A percentile compares a stretch with the other conserved stretches of the same genome.
These are phyloP conservation scores for Marvania coccoides DNA, from an alignment of 139 green algal genomes.

Conservation along the genomic window DNA sequence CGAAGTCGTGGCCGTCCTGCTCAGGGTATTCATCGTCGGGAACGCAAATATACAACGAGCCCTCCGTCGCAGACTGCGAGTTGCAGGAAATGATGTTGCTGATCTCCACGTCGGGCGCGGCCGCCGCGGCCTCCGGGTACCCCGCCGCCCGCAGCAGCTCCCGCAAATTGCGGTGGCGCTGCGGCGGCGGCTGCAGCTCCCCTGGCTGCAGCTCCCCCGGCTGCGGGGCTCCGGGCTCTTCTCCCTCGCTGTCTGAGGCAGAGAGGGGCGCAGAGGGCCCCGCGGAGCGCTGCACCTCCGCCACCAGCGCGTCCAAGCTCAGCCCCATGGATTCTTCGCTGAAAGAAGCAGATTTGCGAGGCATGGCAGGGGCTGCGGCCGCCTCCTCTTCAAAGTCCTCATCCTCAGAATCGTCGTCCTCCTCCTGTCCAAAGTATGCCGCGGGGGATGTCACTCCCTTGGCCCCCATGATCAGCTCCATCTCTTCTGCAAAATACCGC, in stretches of 20 bases:
- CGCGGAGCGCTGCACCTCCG: no score
- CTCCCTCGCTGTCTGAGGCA: no score
- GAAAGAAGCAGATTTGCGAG: no score
- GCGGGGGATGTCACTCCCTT: no score
- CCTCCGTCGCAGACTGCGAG: not conserved
- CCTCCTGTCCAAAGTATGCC: no score
- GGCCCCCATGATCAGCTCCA: no score
- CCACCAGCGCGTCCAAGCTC: no score
- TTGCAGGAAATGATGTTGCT: constrained; percentile 23
- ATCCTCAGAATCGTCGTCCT: no score
- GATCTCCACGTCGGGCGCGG: constrained; percentile 15
- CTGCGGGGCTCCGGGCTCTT: no score
- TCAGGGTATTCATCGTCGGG: constrained; percentile 5
- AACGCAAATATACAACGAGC: constrained; percentile 26
- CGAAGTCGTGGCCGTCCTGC: constrained; percentile 14
- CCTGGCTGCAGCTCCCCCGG: not conserved
- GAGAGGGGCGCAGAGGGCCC: no score
- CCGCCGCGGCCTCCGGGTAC: constrained; percentile 30
- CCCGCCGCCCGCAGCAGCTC: constrained; percentile 50
- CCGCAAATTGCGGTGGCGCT: constrained; percentile 18
- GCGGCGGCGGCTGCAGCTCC: constrained; percentile 27
- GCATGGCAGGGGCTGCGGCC: not conserved
- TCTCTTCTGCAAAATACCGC: no score
- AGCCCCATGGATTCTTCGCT: no score
- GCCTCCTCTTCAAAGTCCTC: not conserved